Evolutionary conservation across 495 filamentous ascomycete genomes (phyloP).

Genomic region (Glonium stellatum): DNA sequence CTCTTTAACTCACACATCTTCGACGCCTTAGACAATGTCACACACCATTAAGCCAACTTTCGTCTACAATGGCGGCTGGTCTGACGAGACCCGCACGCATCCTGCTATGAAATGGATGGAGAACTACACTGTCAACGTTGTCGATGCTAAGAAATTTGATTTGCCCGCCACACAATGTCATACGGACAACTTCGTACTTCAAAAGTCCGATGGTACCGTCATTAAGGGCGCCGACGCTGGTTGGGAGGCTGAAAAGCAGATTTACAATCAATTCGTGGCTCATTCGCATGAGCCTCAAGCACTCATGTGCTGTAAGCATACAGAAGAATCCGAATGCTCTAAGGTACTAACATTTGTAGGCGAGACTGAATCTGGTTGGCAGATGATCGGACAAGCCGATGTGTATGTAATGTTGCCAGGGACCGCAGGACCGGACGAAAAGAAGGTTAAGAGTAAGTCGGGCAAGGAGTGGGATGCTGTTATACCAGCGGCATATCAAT

Average conservation of each 20-base stretch:
- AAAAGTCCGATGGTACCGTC: slow-evolving; percentile 10
- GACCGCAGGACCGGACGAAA: not conserved
- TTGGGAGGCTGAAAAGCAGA: slow-evolving; percentile 5
- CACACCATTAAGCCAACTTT: not conserved
- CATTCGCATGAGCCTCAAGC: slow-evolving; percentile 4
- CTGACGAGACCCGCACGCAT: slow-evolving; percentile 1
- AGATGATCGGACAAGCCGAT: slow-evolving; percentile 7
- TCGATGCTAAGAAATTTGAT: not conserved
- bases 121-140: slow-evolving; percentile 4
- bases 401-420: slow-evolving; percentile 8
- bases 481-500: slow-evolving; percentile 2
- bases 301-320: not conserved
- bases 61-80: not conserved
- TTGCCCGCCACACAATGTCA: not conserved
- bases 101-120: slow-evolving; percentile 11
- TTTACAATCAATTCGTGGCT: slow-evolving; percentile 10
- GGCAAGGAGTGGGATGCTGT: slow-evolving; percentile 15
- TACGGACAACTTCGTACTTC: not conserved
- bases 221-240: slow-evolving; percentile 5
- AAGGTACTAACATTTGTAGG: too few species aligned
- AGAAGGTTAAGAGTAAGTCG: slow-evolving; percentile 4
- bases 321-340: too few species aligned
- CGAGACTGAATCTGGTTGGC: slow-evolving; percentile 12
- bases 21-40: not conserved
- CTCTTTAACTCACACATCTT: not conserved